Evolutionary conservation across 306 rosid species (phyloP), one percentile per base, ranked within the genome.

Genomic region (Erythrophleum fordii): DNA sequence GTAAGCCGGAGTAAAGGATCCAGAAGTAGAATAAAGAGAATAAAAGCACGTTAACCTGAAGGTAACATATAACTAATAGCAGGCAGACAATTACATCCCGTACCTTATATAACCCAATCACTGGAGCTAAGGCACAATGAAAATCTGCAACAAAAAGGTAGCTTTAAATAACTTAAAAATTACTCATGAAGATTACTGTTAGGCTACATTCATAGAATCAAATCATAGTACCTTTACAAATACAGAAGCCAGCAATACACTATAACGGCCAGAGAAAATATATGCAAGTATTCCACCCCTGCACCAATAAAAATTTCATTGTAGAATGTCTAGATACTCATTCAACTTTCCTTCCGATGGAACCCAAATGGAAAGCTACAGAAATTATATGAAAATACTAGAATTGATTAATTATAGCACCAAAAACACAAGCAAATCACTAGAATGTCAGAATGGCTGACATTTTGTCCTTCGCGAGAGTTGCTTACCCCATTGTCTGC

Each of bases 261-360:
- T 86, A 62, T 71, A 83, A 88, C 84, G 85, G 79, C 87, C 90
- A 13, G 90, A 85, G 80, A 83, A 86, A 82, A 83, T 74, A 79
- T 72, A 70, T 11, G 87, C 85, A 80, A 88, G 84, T 73, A 91
- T 75, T 82, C 95, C 97, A 78, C 66, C 48, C 91, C 98, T 93
- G 91, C 84, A 86, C 58, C 71, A 66, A 51, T 72, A 41, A 70
- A 75, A 49, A 49, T 10, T 83, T 79, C 55, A 41, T 67, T 53
- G 26, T 59, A 66, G 60, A 42, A 44, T 52, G 41, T 68, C 59
- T 39, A 44, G 51, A 67, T 25, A 67, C 71, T 46, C 82, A 42
- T 26, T n/a, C 41, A 61, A 52, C 58, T 48, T 65, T 64, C 66
- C 52, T 59, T 22, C 64, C 11, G 8, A 58, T 5, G 31, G 17